Evolutionary conservation across 768 basidiomycete species (phyloP), one percentile per base, ranked within the genome.

Genomic region (Termitomyces sp.): DNA sequence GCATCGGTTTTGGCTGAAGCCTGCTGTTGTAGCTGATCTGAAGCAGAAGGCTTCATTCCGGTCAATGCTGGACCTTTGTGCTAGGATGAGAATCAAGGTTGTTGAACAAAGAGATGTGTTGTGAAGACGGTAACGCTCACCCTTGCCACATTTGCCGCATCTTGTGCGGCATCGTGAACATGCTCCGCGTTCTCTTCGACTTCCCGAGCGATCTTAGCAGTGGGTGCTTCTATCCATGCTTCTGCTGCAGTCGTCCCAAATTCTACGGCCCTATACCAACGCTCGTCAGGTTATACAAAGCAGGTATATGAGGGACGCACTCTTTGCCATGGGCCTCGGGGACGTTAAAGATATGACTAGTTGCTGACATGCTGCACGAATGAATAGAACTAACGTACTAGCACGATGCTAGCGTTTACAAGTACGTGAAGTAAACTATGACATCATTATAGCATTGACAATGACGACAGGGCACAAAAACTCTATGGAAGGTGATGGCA

Each of bases 241-340:
- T 75, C 68, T 1, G 78, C 81, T 10, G 82, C 85, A n/a, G 80
- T 79, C 3, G 84, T 85, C 62, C 79, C 76, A 54, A 71, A 67
- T 60, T 74, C 68, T 21, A 73, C 67, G 54, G 60, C 67, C 25
- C 75, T 75, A 54, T 11, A 32, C 45, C 17, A 34, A 16, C 30
- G 16, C 8, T 34, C 19, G 21, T 41, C 34, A 21, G 21, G 16
- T 32, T 27, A 25, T 23, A 5, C 19, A 50, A 23, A 39, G 30
- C 4, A 55, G 28, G 3, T 16, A 40, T 16, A 52, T 55, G 9
- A 39, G 42, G 25, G 9, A 63, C 72, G 39, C 47, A 77, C 76
- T 75, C 70, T 58, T 60, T 64, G 25, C 70, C 66, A 16, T 63
- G 56, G 45, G 65, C 50, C 54, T 77, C 74, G 32, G 68, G 59